Percentiles rank a stretch among this genome's conserved stretches.
Conservation (phyloP, 495 filamentous ascomycete species). For the Aspergillus biplanus region DNA sequence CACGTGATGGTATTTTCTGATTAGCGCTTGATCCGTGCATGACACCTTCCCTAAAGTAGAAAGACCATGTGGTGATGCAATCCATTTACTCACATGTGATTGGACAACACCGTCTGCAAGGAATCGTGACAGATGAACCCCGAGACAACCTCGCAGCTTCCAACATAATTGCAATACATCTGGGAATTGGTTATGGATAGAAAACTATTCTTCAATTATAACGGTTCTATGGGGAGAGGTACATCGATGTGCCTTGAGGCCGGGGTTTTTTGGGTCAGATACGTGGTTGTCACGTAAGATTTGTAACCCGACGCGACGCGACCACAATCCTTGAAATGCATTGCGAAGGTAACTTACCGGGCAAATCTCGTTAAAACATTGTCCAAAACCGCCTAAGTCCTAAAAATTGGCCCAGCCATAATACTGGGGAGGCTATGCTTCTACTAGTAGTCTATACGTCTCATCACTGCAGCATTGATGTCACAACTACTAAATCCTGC, state of each 20-base stretch:
- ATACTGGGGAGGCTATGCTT: background rate
- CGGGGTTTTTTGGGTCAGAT: no score
- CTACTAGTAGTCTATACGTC: background rate
- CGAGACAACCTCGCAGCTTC: background rate
- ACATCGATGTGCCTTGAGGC: no score
- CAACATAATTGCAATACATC: background rate
- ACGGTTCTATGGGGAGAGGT: background rate
- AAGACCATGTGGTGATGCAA: slow-evolving; percentile 25
- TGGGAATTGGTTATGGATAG: background rate
- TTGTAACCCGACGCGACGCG: slow-evolving; percentile 18
- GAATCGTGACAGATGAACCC: slow-evolving; percentile 10
- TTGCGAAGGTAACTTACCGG: slow-evolving; percentile 6
- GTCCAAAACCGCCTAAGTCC: slow-evolving; percentile 11
- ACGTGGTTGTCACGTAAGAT: slow-evolving; percentile 12
- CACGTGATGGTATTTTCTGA: slow-evolving; percentile 19
- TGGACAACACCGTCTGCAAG: slow-evolving; percentile 13
- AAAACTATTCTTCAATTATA: background rate
- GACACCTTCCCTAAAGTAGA: slow-evolving; percentile 14
- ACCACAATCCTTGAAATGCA: slow-evolving; percentile 2
- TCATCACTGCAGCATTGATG: background rate
- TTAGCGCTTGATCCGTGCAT: slow-evolving; percentile 18
- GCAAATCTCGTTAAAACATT: slow-evolving; percentile 3
- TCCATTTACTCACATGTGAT: slow-evolving; percentile 19
- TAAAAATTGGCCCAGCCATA: background rate
- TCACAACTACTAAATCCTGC: no score